Base-by-base conservation (phyloP, 2,329 filamentous ascomycete genomes). In the Diaporthe longicolla region DNA sequence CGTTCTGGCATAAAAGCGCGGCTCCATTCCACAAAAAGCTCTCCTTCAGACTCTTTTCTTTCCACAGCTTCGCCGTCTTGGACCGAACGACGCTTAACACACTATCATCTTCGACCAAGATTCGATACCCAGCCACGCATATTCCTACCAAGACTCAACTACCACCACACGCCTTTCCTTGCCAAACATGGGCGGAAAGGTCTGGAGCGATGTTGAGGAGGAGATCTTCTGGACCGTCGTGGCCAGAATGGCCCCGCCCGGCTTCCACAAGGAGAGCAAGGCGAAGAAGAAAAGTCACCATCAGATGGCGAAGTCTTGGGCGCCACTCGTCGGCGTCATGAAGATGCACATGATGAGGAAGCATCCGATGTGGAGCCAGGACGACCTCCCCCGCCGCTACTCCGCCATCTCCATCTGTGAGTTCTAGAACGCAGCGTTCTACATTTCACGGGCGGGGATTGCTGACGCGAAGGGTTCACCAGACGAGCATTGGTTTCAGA, bases 241-340 rank as follows among this genome's bases (percentile, higher is more conserved):
- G 24, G 59, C 59, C 59, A 29, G 5, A 10, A 5, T 0, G 3
- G 40, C 24, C 3, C 59, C 59, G 8, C 26, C 59, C 2, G 59
- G 59, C 8, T 15, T 65, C 3, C 5, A 65, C 19, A 43, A 29
- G 1, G 40, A 32, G 10, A 65, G 8, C 11, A 48, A 65, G 59
- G 40, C 9, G 1, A 43, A 32, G 61, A 83, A 35, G 32, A 89
- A 90, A 87, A 87, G 85, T 7, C 88, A 87, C 32, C 88, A 85
- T 1, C 3, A 65, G 2, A 2, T 65, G 1, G 9, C 2, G 0
- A 48, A 76, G 29, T 81, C 81, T 77, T 75, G 70, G 70, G 24
- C 2, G 1, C 63, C 48, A 1, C 15, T 71, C 19, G 13, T 26
- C 5, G 1, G 4, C 4, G 8, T n/a, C 7, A 74, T 74, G 73